Conservation (phyloP, 176 grass and related monocot genomes). For the Zizania latifolia region DNA sequence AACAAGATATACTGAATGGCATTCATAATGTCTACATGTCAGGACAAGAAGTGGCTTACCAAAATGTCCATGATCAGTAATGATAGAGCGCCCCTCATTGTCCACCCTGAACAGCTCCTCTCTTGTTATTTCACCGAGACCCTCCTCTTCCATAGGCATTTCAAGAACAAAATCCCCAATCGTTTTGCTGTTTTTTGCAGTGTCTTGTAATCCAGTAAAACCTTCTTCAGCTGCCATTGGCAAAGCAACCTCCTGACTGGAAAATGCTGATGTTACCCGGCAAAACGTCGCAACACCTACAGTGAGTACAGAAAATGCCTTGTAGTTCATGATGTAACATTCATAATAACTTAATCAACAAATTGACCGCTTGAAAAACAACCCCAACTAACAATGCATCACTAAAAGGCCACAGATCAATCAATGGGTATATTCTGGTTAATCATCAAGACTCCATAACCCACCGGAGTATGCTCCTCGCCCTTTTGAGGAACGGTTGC, state of each 20-base stretch:
- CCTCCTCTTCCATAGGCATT: slow-evolving; percentile 47
- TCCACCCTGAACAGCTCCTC: slow-evolving; percentile 73
- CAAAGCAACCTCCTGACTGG: slow-evolving; percentile 67
- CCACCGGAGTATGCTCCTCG: slow-evolving; percentile 77
- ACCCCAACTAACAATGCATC: background rate
- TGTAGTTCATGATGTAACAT: background rate
- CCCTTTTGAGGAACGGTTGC: slow-evolving; percentile 58
- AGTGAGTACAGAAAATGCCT: background rate
- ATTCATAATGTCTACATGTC: slow-evolving; percentile 1
- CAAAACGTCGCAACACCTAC: slow-evolving; percentile 94
- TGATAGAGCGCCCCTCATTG: slow-evolving; percentile 78
- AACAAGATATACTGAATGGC: background rate
- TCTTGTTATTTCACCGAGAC: slow-evolving; percentile 59
- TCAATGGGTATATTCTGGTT: background rate
- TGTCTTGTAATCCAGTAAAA: slow-evolving; percentile 63
- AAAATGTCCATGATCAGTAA: slow-evolving; percentile 95
- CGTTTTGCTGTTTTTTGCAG: slow-evolving; percentile 37
- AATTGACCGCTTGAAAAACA: background rate
- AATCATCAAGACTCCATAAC: background rate
- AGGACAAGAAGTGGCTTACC: slow-evolving; percentile 32
- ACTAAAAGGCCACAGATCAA: background rate
- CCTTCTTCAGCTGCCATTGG: slow-evolving; percentile 89
- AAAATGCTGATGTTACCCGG: slow-evolving; percentile 77
- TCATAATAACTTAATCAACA: background rate
- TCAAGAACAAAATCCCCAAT: slow-evolving; percentile 43